These are phyloP conservation scores for Talaromyces sp. DNA, from an alignment of 2,329 filamentous ascomycete species.

Conservation along the genomic window DNA sequence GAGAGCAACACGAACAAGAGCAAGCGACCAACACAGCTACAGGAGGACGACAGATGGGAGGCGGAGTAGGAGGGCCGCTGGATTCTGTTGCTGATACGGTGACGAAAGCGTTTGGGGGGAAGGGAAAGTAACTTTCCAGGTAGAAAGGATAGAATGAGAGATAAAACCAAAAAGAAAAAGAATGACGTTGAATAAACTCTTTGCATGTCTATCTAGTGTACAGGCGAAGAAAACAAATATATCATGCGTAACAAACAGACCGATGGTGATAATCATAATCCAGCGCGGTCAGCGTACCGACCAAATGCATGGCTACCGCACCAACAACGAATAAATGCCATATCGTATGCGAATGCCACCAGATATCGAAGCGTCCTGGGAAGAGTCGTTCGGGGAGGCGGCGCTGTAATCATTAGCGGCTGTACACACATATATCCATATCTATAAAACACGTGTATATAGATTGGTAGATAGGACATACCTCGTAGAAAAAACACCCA, in stretches of 20 bases:
- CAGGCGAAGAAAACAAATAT: background rate
- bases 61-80: background rate
- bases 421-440: too few species aligned
- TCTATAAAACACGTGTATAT: background rate
- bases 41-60: background rate
- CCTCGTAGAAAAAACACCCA: constrained; percentile 23
- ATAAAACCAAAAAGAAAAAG: background rate
- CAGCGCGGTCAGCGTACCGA: constrained; percentile 29
- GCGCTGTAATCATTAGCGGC: constrained; percentile 9
- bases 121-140: constrained; percentile 8
- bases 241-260: constrained; percentile 13
- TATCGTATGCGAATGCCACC: constrained; percentile 27
- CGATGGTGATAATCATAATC: constrained; percentile 24
- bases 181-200: background rate
- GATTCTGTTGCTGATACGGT: constrained; percentile 14
- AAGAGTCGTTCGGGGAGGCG: constrained; percentile 19
- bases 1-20: background rate
- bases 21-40: background rate
- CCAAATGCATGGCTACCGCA: constrained; percentile 35
- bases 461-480: constrained; percentile 1
- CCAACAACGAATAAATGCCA: constrained; percentile 35
- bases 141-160: background rate
- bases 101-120: constrained; percentile 21
- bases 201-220: background rate
- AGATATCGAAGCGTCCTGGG: constrained; percentile 30